These are phyloP conservation scores for Tylopilus balloui DNA, from an alignment of 768 basidiomycete genomes.

Conservation along the genomic window DNA sequence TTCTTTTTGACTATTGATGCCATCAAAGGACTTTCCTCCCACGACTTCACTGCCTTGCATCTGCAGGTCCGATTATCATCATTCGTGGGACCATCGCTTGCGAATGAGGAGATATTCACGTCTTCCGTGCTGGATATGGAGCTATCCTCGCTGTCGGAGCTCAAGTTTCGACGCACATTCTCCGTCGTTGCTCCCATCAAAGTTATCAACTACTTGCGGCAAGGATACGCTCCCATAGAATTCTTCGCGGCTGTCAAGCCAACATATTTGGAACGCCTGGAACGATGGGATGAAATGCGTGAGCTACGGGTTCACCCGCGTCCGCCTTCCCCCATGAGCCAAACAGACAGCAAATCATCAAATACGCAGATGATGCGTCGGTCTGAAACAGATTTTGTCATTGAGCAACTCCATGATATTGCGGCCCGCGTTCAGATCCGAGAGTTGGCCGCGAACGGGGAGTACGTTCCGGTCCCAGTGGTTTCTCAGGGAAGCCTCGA, in stretches of 20 bases:
- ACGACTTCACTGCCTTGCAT: slow-evolving; percentile 84
- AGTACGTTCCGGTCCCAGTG: slow-evolving; percentile 81
- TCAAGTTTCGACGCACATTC: slow-evolving; percentile 82
- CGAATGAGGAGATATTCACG: slow-evolving; percentile 78
- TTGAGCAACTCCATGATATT: slow-evolving; percentile 87
- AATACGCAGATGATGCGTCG: slow-evolving; percentile 75
- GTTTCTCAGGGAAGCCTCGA: slow-evolving; percentile 70
- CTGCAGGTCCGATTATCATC: slow-evolving; percentile 86
- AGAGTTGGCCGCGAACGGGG: slow-evolving; percentile 81
- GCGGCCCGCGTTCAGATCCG: slow-evolving; percentile 81
- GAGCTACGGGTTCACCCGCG: slow-evolving; percentile 57
- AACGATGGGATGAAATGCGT: slow-evolving; percentile 91
- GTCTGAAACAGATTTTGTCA: slow-evolving; percentile 88
- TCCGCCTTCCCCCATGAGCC: slow-evolving; percentile 30
- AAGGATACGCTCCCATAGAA: slow-evolving; percentile 81
- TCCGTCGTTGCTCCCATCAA: slow-evolving; percentile 72
- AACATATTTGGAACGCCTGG: slow-evolving; percentile 83
- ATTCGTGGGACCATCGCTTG: slow-evolving; percentile 66
- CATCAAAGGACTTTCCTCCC: slow-evolving; percentile 84
- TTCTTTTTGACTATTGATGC: slow-evolving; percentile 85
- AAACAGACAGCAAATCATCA: slow-evolving; percentile 38
- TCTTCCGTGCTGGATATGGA: slow-evolving; percentile 75
- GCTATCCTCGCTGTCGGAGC: slow-evolving; percentile 61
- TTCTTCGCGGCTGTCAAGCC: slow-evolving; percentile 82
- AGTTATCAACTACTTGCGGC: slow-evolving; percentile 64